These are phyloP conservation scores for Silene latifolia DNA, from an alignment of 148 eudicot species.

Conservation along the genomic window DNA sequence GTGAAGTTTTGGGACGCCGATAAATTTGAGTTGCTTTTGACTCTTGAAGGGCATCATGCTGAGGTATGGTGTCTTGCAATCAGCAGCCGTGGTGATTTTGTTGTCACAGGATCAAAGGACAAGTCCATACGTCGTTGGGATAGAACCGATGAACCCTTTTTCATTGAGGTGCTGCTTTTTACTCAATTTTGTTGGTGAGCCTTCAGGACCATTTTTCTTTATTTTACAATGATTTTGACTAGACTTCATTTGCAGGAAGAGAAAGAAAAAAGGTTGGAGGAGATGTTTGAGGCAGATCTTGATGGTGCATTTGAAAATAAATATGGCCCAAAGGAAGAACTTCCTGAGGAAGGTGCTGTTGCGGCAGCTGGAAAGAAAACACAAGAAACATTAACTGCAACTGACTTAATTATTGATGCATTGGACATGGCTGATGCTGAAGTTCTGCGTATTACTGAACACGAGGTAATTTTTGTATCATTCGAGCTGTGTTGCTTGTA, in stretches of 20 bases:
- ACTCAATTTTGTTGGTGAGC: background rate
- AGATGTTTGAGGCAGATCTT: conserved; percentile 81
- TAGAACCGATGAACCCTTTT: conserved; percentile 95
- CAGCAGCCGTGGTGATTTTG: conserved; percentile 94
- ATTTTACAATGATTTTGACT: background rate
- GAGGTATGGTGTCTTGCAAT: conserved; percentile 86
- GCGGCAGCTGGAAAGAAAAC: conserved; percentile 92
- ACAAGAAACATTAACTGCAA: conserved; percentile 71
- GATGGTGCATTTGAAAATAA: conserved; percentile 62
- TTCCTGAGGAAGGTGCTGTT: conserved; percentile 94
- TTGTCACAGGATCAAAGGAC: conserved; percentile 96
- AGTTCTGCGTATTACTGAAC: conserved; percentile 65
- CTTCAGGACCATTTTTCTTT: background rate
- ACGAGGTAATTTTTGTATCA: conserved; percentile 50
- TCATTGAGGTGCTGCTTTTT: conserved; percentile 60
- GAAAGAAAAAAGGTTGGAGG: conserved; percentile 92
- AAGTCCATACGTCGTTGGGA: conserved; percentile 95
- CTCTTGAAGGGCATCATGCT: conserved; percentile 95
- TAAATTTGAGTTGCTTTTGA: conserved; percentile 92
- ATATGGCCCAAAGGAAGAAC: conserved; percentile 68
- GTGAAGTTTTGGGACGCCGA: conserved; percentile 98
- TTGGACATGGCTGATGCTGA: conserved; percentile 88
- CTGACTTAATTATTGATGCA: conserved; percentile 88
- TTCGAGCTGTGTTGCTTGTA: background rate
- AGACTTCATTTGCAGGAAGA: conserved; percentile 63